These are phyloP conservation scores for Cladorrhinum samala DNA, from an alignment of 495 filamentous ascomycete species.

Conservation along the genomic window DNA sequence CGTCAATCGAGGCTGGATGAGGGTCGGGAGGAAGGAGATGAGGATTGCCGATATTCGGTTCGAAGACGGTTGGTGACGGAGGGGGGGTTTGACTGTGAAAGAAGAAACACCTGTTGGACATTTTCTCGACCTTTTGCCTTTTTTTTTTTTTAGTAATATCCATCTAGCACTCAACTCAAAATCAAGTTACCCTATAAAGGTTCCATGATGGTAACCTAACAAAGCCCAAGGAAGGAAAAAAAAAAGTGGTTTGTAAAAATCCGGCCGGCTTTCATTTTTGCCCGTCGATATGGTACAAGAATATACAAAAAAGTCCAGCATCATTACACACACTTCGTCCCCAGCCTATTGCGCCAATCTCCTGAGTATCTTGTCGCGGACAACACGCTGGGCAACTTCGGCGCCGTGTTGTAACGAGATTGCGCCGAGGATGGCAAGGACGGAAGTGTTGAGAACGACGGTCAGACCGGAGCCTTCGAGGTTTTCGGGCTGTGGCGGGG, in stretches of 20 bases:
- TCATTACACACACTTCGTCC: constrained; percentile 15
- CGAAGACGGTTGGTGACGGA: constrained; percentile 20
- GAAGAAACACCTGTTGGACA: too few species aligned
- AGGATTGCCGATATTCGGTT: constrained; percentile 23
- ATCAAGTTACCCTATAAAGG: too few species aligned
- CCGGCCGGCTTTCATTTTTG: constrained; percentile 10
- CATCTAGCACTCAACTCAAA: too few species aligned
- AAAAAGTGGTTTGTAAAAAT: too few species aligned
- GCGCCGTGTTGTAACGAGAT: constrained; percentile 80
- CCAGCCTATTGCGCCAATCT: constrained; percentile 16
- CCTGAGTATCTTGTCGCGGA: constrained; percentile 68
- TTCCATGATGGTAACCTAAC: too few species aligned
- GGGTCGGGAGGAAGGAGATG: constrained; percentile 20
- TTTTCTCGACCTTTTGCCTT: too few species aligned
- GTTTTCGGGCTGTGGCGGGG: constrained; percentile 71
- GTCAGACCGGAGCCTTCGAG: constrained; percentile 64
- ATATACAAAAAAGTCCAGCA: constrained; percentile 20
- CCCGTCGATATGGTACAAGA: constrained; percentile 23
- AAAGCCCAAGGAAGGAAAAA: too few species aligned
- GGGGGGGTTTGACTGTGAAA: too few species aligned
- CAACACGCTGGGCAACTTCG: constrained; percentile 64
- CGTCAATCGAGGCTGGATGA: constrained; percentile 21
- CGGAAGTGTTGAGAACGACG: constrained; percentile 61
- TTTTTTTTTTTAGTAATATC: too few species aligned
- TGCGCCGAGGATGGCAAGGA: constrained; percentile 85